Percentiles rank a stretch among this genome's conserved stretches.
Evolutionary conservation across 2,329 filamentous ascomycete species (phyloP).

Genomic region (Beauveria sp.): DNA sequence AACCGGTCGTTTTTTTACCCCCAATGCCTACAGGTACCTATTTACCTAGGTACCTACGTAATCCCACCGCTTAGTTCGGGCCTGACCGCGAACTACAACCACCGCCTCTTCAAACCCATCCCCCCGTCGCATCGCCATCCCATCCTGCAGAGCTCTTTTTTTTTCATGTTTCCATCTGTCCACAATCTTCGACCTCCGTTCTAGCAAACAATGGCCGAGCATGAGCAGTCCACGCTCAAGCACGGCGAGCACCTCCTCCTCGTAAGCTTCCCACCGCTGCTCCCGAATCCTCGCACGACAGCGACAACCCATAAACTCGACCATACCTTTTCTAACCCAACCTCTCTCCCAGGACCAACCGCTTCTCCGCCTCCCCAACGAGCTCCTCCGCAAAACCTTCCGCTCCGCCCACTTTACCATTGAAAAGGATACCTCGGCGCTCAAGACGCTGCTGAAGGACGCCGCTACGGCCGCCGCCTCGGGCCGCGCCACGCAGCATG

Average conservation of each 20-base stretch:
- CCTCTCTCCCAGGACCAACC: slow-evolving; percentile 67
- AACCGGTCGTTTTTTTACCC: too few relatives aligned
- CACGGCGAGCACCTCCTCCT: slow-evolving; percentile 70
- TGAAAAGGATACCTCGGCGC: slow-evolving; percentile 59
- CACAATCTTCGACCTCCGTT: neutral
- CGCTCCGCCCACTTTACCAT: slow-evolving; percentile 72
- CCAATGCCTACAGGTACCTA: too few relatives aligned
- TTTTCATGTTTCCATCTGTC: neutral
- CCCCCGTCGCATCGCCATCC: neutral
- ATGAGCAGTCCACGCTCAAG: slow-evolving; percentile 60
- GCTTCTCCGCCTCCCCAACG: slow-evolving; percentile 84
- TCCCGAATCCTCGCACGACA: neutral
- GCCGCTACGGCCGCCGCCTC: slow-evolving; percentile 60
- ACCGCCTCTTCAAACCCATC: neutral
- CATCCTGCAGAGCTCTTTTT: neutral
- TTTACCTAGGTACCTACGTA: neutral
- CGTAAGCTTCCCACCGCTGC: slow-evolving; percentile 2
- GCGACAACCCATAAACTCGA: neutral
- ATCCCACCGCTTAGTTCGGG: neutral
- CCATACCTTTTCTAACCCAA: neutral
- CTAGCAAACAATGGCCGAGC: slow-evolving; percentile 44
- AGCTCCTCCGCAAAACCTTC: slow-evolving; percentile 90
- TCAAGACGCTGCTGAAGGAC: slow-evolving; percentile 55
- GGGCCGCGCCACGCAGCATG: slow-evolving; percentile 53
- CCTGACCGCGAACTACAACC: neutral